Evolutionary conservation across 2,329 filamentous ascomycete species (phyloP).

Genomic region (Fusarium agapanthi): DNA sequence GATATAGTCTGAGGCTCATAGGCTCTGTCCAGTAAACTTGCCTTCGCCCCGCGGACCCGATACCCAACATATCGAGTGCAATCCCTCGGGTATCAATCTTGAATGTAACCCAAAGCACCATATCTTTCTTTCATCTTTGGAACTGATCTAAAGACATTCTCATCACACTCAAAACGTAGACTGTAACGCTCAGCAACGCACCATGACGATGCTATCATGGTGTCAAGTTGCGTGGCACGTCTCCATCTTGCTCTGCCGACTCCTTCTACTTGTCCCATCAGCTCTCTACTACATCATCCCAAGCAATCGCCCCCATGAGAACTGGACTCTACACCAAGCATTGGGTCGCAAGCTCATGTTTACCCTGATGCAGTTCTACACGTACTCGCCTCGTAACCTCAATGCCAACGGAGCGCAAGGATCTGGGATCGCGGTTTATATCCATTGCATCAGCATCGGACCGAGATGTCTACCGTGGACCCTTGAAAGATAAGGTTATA

Average conservation of each 20-base stretch:
- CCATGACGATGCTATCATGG: not conserved
- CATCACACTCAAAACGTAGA: accelerated
- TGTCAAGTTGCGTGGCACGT: not conserved
- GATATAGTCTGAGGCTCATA: not conserved
- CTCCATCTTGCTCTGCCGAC: not conserved
- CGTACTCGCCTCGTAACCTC: not conserved
- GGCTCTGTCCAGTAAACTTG: too few relatives aligned
- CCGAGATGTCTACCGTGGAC: not conserved
- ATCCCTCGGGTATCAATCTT: too few relatives aligned
- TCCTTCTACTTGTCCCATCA: not conserved
- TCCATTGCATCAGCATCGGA: not conserved
- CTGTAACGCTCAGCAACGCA: accelerated
- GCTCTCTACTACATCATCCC: not conserved
- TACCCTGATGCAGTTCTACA: not conserved
- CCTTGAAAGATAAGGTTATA: not conserved
- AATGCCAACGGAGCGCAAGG: not conserved
- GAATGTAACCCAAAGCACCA: not conserved
- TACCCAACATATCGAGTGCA: not conserved
- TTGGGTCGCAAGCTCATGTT: not conserved
- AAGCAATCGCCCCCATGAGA: accelerated
- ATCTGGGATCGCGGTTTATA: not conserved
- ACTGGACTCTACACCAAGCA: not conserved
- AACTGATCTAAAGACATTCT: too few relatives aligned
- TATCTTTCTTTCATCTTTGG: accelerated
- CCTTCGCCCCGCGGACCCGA: too few relatives aligned